Percentiles rank a stretch among this genome's conserved stretches.
Conservation (phyloP, 768 basidiomycete genomes). For the Paxillus involutus region DNA sequence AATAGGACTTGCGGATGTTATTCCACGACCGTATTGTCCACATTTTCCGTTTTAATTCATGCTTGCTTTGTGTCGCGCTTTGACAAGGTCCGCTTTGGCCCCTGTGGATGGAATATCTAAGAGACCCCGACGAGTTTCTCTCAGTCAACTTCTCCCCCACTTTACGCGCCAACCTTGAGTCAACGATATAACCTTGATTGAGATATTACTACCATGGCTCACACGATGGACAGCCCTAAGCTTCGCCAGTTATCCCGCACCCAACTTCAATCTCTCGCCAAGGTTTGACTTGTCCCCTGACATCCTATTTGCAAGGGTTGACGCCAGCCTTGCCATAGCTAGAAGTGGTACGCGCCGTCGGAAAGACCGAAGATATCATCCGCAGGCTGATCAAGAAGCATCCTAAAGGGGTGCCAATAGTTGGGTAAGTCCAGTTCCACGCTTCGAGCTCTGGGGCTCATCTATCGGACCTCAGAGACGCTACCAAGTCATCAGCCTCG, state of each 20-base stretch:
- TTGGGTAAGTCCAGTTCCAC: conserved; percentile 4
- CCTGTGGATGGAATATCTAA: background rate
- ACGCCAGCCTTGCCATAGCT: conserved; percentile 10
- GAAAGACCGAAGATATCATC: conserved; percentile 29
- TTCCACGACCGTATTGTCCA: background rate
- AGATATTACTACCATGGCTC: background rate
- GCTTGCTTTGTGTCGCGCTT: background rate
- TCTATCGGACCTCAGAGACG: background rate
- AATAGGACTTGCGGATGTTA: background rate
- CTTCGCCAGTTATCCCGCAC: conserved; percentile 19
- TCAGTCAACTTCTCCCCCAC: background rate
- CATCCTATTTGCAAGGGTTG: background rate
- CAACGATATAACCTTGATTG: background rate
- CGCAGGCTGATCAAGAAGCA: conserved; percentile 22
- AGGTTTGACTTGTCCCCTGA: conserved; percentile 8
- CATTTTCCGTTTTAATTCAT: background rate
- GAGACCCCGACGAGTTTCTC: too few species aligned
- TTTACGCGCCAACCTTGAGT: background rate
- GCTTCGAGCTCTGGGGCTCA: background rate
- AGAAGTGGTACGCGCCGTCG: conserved; percentile 25
- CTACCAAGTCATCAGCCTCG: conserved; percentile 3
- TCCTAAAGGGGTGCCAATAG: conserved; percentile 25
- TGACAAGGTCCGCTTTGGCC: background rate
- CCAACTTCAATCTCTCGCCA: conserved; percentile 26
- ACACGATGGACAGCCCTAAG: conserved; percentile 15